Evolutionary conservation across 2,329 filamentous ascomycete genomes (phyloP).

Genomic region (Teratosphaeria destructans): DNA sequence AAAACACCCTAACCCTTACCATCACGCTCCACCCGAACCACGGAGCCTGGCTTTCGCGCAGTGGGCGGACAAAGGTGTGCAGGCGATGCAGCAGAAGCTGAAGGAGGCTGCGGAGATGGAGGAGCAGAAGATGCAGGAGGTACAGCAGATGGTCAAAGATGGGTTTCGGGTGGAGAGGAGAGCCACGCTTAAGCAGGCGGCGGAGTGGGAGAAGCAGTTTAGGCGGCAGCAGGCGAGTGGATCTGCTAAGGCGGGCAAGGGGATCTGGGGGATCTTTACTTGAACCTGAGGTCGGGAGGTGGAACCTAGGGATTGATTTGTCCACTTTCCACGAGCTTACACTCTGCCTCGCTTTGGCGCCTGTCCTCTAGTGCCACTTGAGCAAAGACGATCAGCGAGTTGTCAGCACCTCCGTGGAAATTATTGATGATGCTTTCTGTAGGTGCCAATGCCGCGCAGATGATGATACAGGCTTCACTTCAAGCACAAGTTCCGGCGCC

Average conservation of each 20-base stretch:
- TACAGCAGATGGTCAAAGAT: not conserved
- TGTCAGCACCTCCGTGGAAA: not conserved
- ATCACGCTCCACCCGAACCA: constrained; percentile 1
- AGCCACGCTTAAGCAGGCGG: not conserved
- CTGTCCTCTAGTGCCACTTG: not conserved
- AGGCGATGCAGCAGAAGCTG: constrained; percentile 1
- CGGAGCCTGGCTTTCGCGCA: not conserved
- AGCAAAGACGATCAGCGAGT: not conserved
- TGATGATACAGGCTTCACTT: not conserved
- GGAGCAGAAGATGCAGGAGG: not conserved
- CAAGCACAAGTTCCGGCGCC: not conserved
- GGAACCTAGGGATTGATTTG: no score
- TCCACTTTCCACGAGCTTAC: not conserved
- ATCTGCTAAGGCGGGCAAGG: not conserved
- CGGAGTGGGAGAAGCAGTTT: not conserved
- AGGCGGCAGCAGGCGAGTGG: not conserved
- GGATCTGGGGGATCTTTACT: not conserved
- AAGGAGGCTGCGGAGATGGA: not conserved
- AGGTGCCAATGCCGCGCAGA: not conserved
- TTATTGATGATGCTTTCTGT: not conserved
- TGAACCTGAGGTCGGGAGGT: not conserved
- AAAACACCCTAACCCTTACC: constrained; percentile 1
- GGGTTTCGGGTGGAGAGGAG: not conserved
- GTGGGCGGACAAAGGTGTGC: constrained; percentile 2
- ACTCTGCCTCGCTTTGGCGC: not conserved